Base-by-base conservation (phyloP, 1,139 yeast species). In the Pichia sorboxylosa region DNA sequence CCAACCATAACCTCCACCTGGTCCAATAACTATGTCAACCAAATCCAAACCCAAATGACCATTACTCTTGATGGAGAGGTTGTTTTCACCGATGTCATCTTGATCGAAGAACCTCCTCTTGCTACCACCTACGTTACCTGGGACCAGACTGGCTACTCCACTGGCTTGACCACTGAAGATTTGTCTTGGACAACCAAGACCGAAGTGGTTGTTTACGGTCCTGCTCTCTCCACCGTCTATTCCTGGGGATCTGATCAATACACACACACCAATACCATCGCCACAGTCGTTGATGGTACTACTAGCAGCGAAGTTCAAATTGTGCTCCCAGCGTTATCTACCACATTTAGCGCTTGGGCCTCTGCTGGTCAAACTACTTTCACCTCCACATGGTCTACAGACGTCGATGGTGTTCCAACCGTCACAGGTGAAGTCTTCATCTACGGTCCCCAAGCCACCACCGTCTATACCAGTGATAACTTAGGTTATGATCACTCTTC, bases 401-500 rank as follows among this genome's bases (percentile, higher is more conserved):
- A 16, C 10, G 26, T 24, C 10, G n/a, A 15, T 19, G 36, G 34
- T 6, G 20, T 5, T 5, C 15, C 24, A n/a, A 15, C 8, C n/a
- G 21, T 30, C 4, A 32, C 38, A 1, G 33, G 29, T 13, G 29
- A 28, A 11, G 26, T 35, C 22, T 15, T 29, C 26, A 27, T 30
- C 14, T 17, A 37, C 5, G 29, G 27, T 15, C 32, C 33, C 3
- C 9, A 11, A 8, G 20, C 9, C 14, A 17, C 16, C 11, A 30
- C 33, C 6, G 13, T 35, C 1, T 34, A 35, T 16, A 15, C 24
- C 10, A 9, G 17, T 4, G 28, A 25, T 17, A 1, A 28, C 2
- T 15, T 14, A 9, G 17, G 13, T 22, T 16, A 23, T 17, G 20
- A 11, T 8, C 16, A 26, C n/a, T 26, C 33, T 14, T 13, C 17